Conservation (phyloP, 2,329 filamentous ascomycete species). For the Mycosphaerelloides madeirae region DNA sequence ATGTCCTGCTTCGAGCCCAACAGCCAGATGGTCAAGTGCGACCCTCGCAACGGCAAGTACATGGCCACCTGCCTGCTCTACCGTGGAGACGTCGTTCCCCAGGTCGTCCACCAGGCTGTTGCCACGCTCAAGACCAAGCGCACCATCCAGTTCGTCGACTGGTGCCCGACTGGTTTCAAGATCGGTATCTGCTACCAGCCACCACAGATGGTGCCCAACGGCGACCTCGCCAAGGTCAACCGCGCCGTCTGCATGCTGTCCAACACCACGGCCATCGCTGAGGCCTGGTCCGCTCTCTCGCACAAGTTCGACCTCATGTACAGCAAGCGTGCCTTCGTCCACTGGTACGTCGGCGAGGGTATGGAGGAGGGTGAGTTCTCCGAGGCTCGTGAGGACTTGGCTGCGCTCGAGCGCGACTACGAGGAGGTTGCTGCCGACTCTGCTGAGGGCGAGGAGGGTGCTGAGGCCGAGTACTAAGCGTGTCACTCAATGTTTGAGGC, state of each 20-base stretch:
- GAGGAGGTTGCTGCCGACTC: conserved; percentile 97
- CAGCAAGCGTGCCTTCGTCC: conserved; percentile 99
- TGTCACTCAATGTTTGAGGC: not conserved
- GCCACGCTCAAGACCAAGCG: conserved; percentile 98
- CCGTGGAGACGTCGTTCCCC: conserved; percentile 95
- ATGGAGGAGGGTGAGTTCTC: conserved; percentile 99
- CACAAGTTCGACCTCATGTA: conserved; percentile 99
- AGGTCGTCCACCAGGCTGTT: conserved; percentile 88
- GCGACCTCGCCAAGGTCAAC: conserved; percentile 95
- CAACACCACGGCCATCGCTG: conserved; percentile 97
- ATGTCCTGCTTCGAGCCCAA: conserved; percentile 99
- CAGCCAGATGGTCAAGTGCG: conserved; percentile 99
- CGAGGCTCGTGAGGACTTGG: conserved; percentile 96
- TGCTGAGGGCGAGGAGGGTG: conserved; percentile 76
- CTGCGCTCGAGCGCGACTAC: conserved; percentile 96
- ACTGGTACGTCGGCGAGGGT: conserved; percentile 99
- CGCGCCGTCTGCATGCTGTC: conserved; percentile 98
- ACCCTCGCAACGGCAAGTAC: conserved; percentile 98
- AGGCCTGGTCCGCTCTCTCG: conserved; percentile 94
- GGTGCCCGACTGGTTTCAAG: conserved; percentile 99
- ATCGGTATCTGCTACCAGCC: conserved; percentile 99
- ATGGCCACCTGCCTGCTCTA: conserved; percentile 98
- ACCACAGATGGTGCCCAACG: conserved; percentile 91
- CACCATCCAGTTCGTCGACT: conserved; percentile 98
- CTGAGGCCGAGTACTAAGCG: conserved; percentile 84